phyloP scores from a whole-genome alignment of 176 grass and related monocot genomes.

The Chrysopogon serrulatus region DNA sequence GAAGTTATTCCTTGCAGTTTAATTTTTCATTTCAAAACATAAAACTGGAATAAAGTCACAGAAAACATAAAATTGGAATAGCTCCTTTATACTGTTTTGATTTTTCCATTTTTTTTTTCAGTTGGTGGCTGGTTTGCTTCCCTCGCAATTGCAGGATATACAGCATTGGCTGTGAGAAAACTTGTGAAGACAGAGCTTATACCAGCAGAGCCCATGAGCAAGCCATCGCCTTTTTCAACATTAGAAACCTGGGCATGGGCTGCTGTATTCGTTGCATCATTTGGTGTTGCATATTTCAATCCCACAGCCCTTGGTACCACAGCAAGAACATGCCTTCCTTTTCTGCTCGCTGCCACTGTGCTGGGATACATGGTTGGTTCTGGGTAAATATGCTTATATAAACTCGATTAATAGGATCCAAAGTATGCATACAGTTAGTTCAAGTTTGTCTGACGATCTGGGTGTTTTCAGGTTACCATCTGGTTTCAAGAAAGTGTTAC shows the following conservation, averaged over 20 bases:
- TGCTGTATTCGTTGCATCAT: constrained; percentile 51
- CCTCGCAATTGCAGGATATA: constrained; percentile 67
- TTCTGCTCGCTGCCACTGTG: constrained; percentile 75
- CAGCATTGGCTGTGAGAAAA: constrained; percentile 62
- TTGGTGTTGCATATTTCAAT: constrained; percentile 45
- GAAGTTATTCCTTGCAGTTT: background rate
- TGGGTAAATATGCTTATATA: constrained; percentile 53
- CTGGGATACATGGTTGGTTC: constrained; percentile 93
- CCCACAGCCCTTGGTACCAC: constrained; percentile 64
- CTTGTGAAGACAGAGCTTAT: constrained; percentile 74
- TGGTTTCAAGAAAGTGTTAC: constrained; percentile 64
- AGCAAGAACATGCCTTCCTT: constrained; percentile 79
- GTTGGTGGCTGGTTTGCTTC: constrained; percentile 82
- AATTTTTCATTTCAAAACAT: background rate
- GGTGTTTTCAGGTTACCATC: constrained; percentile 60
- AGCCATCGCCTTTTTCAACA: constrained; percentile 59
- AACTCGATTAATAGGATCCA: constrained; percentile 17
- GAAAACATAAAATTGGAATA: background rate
- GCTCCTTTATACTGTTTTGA: background rate
- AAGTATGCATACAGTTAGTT: background rate
- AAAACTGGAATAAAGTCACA: background rate
- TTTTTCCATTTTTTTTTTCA: constrained; percentile 13
- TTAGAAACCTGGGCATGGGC: constrained; percentile 58
- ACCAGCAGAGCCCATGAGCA: constrained; percentile 83
- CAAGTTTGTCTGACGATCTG: background rate